phyloP scores from a whole-genome alignment of 2,329 filamentous ascomycete species.

The Pseudocercospora pini-densiflorae region DNA sequence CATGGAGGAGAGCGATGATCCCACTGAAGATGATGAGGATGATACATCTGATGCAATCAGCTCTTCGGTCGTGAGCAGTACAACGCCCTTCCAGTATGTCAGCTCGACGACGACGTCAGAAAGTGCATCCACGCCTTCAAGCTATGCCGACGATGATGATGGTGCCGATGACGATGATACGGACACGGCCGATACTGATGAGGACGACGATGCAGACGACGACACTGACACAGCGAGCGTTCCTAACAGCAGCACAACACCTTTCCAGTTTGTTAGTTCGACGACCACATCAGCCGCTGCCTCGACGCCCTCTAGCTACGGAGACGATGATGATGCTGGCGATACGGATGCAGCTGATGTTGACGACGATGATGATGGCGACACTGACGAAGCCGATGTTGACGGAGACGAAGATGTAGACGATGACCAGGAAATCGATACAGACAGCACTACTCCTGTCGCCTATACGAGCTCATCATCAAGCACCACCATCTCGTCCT shows the following conservation, averaged over 20 bases:
- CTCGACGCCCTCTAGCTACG: neutral
- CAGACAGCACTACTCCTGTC: neutral
- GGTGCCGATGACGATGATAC: neutral
- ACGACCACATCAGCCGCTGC: neutral
- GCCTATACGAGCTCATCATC: neutral
- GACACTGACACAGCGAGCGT: neutral
- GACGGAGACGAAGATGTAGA: neutral
- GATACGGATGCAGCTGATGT: neutral
- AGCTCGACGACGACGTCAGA: neutral
- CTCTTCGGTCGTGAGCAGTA: neutral
- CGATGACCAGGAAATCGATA: neutral
- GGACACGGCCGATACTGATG: neutral
- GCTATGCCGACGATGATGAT: neutral
- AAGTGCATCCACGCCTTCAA: neutral
- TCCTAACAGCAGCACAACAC: neutral
- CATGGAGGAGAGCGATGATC: neutral
- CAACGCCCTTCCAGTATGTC: neutral
- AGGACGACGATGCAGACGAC: neutral
- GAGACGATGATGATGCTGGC: neutral
- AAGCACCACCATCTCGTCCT: neutral
- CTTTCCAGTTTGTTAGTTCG: neutral
- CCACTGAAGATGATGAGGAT: neutral
- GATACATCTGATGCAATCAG: neutral
- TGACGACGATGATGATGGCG: neutral
- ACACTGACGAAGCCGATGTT: neutral